These are phyloP conservation scores for Cyclostephanos tholiformis DNA, from an alignment of 108 stramenopile species.

Conservation along the genomic window DNA sequence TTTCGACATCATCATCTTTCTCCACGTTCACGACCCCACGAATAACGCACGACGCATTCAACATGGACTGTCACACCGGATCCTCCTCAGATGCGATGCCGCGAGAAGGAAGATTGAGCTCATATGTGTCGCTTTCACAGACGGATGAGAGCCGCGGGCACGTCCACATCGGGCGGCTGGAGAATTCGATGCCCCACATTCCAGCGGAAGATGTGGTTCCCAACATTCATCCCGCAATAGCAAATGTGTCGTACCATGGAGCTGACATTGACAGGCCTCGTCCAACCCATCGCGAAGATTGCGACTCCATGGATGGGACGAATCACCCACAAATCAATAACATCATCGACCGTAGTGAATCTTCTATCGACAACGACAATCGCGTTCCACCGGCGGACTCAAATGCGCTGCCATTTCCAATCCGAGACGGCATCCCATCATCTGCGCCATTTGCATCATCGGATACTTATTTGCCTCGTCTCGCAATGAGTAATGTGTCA, in stretches of 20 bases:
- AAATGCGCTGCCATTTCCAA: too few relatives aligned
- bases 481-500: conserved; percentile 3
- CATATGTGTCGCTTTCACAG: not conserved
- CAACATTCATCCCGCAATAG: not conserved
- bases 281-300: not conserved
- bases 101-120: not conserved
- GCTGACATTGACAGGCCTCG: conserved; percentile 13
- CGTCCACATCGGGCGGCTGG: not conserved
- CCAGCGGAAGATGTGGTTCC: not conserved
- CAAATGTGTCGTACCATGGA: conserved; percentile 7
- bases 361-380: not conserved
- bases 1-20: too few relatives aligned
- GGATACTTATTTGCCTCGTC: not conserved
- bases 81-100: not conserved
- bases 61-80: not conserved
- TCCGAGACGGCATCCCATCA: not conserved
- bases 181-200: conserved; percentile 1
- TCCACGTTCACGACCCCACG: too few relatives aligned
- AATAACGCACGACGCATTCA: too few relatives aligned
- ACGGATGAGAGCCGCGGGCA: not conserved
- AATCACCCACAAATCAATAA: not conserved
- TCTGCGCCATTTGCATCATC: not conserved
- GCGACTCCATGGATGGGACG: not conserved
- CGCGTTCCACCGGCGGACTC: too few relatives aligned
- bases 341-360: not conserved